phyloP scores from a whole-genome alignment of 306 rosid genomes.

The Castanospermum australe region DNA sequence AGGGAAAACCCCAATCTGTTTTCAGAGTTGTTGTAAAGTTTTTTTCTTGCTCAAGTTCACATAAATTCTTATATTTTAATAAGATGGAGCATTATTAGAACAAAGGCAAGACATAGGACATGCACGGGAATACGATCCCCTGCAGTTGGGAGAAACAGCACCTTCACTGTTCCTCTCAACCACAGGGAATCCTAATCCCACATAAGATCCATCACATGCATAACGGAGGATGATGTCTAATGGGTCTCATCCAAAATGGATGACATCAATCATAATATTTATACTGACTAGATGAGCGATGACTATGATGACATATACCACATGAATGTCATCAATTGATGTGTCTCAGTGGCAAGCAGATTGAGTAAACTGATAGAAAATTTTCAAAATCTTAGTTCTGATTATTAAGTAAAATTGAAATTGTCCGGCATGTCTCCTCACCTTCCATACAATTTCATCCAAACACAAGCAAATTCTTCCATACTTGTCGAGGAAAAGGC shows the following conservation, averaged over 20 bases:
- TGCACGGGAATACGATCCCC: not conserved
- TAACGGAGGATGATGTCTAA: slow-evolving; percentile 22
- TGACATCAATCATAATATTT: slow-evolving; percentile 5
- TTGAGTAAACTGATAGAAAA: not conserved
- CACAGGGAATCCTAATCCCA: not conserved
- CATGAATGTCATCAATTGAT: not conserved
- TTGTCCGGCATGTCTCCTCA: slow-evolving; percentile 25
- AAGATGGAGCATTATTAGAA: not conserved
- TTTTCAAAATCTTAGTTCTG: not conserved
- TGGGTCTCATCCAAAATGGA: slow-evolving; percentile 13
- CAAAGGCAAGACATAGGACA: not conserved
- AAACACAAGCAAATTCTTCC: slow-evolving; percentile 90
- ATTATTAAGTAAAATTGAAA: not conserved
- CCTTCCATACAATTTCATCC: slow-evolving; percentile 98
- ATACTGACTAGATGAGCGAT: not conserved
- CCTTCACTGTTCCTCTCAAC: not conserved
- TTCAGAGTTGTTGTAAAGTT: not conserved
- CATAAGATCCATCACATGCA: not conserved
- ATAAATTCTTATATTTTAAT: not conserved
- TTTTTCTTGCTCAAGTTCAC: not conserved
- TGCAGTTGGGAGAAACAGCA: not conserved
- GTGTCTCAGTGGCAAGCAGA: not conserved
- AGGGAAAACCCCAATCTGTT: not conserved
- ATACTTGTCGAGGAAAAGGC: slow-evolving; percentile 90
- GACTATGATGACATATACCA: slow-evolving; percentile 4